These are phyloP conservation scores for Bauhinia variegata DNA, from an alignment of 306 rosid genomes.

Conservation along the genomic window DNA sequence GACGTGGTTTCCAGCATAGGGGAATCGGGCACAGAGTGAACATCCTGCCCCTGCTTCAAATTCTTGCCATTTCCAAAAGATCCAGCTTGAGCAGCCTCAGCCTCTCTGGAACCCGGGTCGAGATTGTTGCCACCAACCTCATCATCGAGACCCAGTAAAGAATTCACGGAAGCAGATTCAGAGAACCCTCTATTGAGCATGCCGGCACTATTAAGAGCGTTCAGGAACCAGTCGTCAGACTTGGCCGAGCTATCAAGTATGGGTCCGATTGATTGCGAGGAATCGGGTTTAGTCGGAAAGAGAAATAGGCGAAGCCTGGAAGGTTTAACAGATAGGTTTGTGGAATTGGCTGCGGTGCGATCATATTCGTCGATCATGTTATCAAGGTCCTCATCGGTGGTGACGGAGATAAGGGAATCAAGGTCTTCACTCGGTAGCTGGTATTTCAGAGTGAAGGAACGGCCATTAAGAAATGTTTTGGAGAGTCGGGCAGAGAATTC, in stretches of 20 bases:
- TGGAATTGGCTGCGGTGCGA: constrained; percentile 43
- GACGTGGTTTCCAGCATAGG: constrained; percentile 91
- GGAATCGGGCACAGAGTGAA: constrained; percentile 93
- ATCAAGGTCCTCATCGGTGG: constrained; percentile 80
- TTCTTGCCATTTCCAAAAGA: constrained; percentile 65
- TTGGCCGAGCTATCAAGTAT: constrained; percentile 69
- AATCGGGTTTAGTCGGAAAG: constrained; percentile 61
- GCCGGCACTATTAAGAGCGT: constrained; percentile 68
- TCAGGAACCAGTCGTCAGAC: constrained; percentile 82
- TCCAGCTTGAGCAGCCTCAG: constrained; percentile 54
- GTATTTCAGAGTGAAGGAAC: constrained; percentile 62
- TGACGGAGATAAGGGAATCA: constrained; percentile 72
- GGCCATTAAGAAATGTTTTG: constrained; percentile 53
- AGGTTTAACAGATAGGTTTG: constrained; percentile 38
- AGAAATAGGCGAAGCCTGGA: constrained; percentile 68
- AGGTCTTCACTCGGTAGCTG: constrained; percentile 94
- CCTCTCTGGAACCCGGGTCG: constrained; percentile 56
- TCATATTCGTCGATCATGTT: constrained; percentile 87
- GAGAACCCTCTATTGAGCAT: constrained; percentile 77
- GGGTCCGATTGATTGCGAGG: constrained; percentile 43
- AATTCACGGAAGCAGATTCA: constrained; percentile 81
- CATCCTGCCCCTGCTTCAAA: constrained; percentile 70
- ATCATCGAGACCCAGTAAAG: constrained; percentile 78
- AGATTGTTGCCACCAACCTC: constrained; percentile 49
- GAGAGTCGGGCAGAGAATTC: constrained; percentile 69